phyloP scores from a whole-genome alignment of 1,284 basidiomycete genomes.

The Volvariella surrecta region DNA sequence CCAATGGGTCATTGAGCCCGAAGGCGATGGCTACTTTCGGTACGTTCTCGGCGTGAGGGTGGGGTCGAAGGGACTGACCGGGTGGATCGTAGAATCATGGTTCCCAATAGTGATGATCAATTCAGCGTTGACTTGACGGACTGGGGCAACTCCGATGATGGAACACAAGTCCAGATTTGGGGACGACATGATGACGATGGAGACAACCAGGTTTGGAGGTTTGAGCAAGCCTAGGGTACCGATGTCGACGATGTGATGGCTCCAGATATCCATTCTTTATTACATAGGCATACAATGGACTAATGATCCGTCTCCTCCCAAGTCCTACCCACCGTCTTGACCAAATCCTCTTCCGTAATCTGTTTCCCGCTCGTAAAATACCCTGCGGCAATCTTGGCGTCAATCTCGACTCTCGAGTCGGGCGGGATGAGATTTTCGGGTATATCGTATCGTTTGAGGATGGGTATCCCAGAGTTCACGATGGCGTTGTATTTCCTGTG shows the following conservation, averaged over 20 bases:
- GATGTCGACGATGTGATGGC: too few relatives aligned
- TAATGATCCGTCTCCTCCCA: conserved; percentile 82
- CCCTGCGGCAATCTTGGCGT: conserved; percentile 89
- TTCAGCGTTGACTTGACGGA: not conserved
- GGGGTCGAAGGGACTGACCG: too few relatives aligned
- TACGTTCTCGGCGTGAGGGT: not conserved
- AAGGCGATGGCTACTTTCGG: not conserved
- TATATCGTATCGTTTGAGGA: conserved; percentile 77
- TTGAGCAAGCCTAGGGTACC: too few relatives aligned
- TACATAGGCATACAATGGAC: too few relatives aligned
- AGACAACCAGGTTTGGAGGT: not conserved
- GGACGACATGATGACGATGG: not conserved
- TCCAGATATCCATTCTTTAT: too few relatives aligned
- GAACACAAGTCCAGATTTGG: not conserved
- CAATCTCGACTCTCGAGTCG: conserved; percentile 91
- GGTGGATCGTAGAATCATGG: not conserved
- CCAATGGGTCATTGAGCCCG: not conserved
- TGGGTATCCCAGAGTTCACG: conserved; percentile 80
- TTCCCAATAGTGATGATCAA: not conserved
- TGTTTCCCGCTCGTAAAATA: conserved; percentile 82
- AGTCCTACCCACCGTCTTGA: conserved; percentile 81
- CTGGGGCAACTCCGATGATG: not conserved
- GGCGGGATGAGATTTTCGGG: conserved; percentile 84
- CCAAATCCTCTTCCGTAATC: conserved; percentile 67
- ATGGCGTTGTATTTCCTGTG: conserved; percentile 92